Conservation (phyloP, 352 stramenopile species). For the Phytophthora citricola region DNA sequence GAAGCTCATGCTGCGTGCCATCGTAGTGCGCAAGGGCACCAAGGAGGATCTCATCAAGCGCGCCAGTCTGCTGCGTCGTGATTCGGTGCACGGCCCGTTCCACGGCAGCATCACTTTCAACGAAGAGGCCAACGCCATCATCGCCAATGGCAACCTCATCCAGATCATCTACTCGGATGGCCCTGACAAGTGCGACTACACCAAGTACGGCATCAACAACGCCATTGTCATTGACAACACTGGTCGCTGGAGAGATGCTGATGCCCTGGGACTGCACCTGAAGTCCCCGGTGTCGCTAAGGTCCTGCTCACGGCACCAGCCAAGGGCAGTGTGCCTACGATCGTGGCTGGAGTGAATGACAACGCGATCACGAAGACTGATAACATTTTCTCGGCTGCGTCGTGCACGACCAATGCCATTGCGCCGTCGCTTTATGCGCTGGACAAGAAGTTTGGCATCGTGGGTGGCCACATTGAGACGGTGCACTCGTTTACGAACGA, state of each 20-base stretch:
- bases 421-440: constrained; percentile 76
- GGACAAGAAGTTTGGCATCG: constrained; percentile 85
- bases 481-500: constrained; percentile 93
- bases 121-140: constrained; percentile 86
- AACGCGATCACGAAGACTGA: constrained; percentile 59
- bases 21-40: constrained; percentile 87
- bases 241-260: constrained; percentile 79
- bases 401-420: constrained; percentile 90
- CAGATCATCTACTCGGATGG: constrained; percentile 88
- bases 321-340: constrained; percentile 77
- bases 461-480: constrained; percentile 88
- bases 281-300: constrained; percentile 80
- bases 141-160: constrained; percentile 89
- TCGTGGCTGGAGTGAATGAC: constrained; percentile 86
- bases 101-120: constrained; percentile 86
- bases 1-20: constrained; percentile 89
- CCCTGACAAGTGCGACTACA: constrained; percentile 90
- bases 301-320: constrained; percentile 83
- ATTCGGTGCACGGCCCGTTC: constrained; percentile 90
- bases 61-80: constrained; percentile 81
- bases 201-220: constrained; percentile 86
- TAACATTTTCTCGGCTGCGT: constrained; percentile 81
- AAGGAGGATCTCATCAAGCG: constrained; percentile 88
- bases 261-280: constrained; percentile 71
- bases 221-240: constrained; percentile 93